Percentiles rank a stretch among this genome's conserved stretches.
Conservation (phyloP, 2,329 filamentous ascomycete genomes). For the Cercospora zeina region DNA sequence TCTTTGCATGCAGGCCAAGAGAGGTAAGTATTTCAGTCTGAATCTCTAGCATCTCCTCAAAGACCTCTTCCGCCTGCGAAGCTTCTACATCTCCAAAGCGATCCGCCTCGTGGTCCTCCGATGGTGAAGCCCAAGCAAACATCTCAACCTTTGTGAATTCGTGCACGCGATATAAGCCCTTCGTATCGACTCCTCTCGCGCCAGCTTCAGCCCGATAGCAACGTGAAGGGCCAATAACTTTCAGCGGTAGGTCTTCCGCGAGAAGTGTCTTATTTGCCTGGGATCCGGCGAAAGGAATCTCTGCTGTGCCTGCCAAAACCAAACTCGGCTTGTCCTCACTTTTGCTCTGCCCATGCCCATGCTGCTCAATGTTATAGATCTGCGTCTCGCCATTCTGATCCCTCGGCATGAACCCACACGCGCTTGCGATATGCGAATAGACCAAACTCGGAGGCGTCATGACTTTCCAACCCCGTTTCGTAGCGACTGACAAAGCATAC, state of each 20-base stretch:
- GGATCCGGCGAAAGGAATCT: conserved; percentile 92
- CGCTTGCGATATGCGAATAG: conserved; percentile 84
- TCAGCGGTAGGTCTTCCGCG: conserved; percentile 67
- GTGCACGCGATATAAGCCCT: conserved; percentile 93
- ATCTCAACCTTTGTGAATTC: conserved; percentile 99
- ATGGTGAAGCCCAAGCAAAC: conserved; percentile 76
- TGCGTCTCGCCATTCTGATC: conserved; percentile 91
- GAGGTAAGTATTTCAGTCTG: conserved; percentile 79
- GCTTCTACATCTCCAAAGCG: conserved; percentile 34
- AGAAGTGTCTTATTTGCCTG: conserved; percentile 72
- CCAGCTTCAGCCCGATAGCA: conserved; percentile 96
- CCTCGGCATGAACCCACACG: conserved; percentile 91
- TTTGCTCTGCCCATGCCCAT: conserved; percentile 60
- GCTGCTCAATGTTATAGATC: conserved; percentile 73
- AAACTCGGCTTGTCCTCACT: conserved; percentile 66
- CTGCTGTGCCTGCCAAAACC: conserved; percentile 82
- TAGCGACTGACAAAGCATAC: conserved; percentile 75
- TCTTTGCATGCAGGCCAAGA: conserved; percentile 78
- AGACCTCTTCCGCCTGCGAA: conserved; percentile 58
- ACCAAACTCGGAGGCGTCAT: conserved; percentile 87
- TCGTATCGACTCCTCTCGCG: conserved; percentile 83
- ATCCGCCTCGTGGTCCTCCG: conserved; percentile 28
- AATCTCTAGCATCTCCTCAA: conserved; percentile 81
- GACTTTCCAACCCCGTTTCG: conserved; percentile 72
- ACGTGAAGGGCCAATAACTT: conserved; percentile 80